A percentile compares a stretch with the other conserved stretches of the same genome.
These are phyloP conservation scores for Raffaelea deltoideospora DNA, from an alignment of 2,329 filamentous ascomycete species.

Conservation along the genomic window DNA sequence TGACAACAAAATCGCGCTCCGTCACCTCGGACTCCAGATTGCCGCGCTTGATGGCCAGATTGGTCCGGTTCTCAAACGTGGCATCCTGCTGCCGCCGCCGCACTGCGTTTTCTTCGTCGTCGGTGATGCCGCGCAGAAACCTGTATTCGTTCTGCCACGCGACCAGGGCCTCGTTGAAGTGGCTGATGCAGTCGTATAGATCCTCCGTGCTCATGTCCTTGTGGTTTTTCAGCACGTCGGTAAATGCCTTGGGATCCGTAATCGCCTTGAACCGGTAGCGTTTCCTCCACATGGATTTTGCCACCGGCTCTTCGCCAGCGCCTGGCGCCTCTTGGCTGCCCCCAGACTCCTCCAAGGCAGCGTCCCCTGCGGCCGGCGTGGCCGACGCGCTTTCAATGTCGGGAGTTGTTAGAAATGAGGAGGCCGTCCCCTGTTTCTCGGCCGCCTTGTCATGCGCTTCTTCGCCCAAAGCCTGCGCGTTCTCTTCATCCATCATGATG, in stretches of 20 bases:
- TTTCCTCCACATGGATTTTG: conserved; percentile 14
- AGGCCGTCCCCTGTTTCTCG: conserved; percentile 5
- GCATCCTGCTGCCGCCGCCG: conserved; percentile 27
- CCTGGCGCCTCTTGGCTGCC: conserved; percentile 1
- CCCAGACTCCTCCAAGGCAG: background rate
- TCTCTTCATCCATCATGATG: no score
- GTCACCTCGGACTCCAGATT: conserved; percentile 27
- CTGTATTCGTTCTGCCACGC: conserved; percentile 40
- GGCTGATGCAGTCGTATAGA: conserved; percentile 27
- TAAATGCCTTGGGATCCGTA: conserved; percentile 32
- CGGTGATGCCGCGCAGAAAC: conserved; percentile 32
- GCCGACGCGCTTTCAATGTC: conserved; percentile 2
- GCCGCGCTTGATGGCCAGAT: conserved; percentile 30
- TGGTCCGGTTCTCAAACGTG: conserved; percentile 19
- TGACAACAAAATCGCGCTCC: conserved; percentile 35
- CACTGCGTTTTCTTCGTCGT: conserved; percentile 41
- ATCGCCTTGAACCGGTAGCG: conserved; percentile 34
- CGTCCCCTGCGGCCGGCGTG: conserved; percentile 1
- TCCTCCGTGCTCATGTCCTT: conserved; percentile 32
- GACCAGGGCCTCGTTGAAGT: conserved; percentile 28
- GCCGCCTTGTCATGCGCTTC: background rate
- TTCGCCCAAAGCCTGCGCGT: background rate
- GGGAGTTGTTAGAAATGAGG: no score
- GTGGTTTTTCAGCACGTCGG: conserved; percentile 30
- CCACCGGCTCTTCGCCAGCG: conserved; percentile 2